Evolutionary conservation across 805 yeast genomes (phyloP), one percentile per base, ranked within the genome.

Genomic region (Candida tammaniensis): DNA sequence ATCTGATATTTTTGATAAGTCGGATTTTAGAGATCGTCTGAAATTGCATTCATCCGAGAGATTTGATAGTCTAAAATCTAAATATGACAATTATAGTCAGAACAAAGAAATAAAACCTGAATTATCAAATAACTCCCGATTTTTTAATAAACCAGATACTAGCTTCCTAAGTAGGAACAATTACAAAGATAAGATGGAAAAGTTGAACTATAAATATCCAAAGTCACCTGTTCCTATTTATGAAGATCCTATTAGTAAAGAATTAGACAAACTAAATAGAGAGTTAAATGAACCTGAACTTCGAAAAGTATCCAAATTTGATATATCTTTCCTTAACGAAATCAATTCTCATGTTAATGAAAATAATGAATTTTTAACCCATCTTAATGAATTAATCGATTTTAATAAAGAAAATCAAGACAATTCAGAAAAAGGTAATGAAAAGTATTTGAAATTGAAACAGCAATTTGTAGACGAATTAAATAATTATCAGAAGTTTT

Each of bases 391-490:
- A 11, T 35, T 53, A 4, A 39, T 52, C 3, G 54, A 47, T 15
- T 17, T 54, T 2, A 38, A 43, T 30, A 35, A 39, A 15, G 9
- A 14, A 13, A 22, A 14, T 11, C 37, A 31, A 7, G 27, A 23
- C 7, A 17, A 16, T 11, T 16, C 24, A 12, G 27, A 20, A 15
- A 20, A 36, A 17, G 7, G 5, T 8, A 20, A 17, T 13, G 19
- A 34, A 16, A 23, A 38, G 4, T 64, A 54, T 34, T 25, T 47
- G 3, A 33, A 46, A 17, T 41, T 65, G 26, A 47, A 49, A 36
- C 30, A 44, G 12, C 59, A 56, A 21, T 59, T 55, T 35, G 38
- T 61, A 4, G 44, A 44, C 3, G 68, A 64, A 36, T 40, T 61
- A 17, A 44, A 42, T 17, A 52, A 46, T 15, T 50, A 54, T 13